phyloP scores from a whole-genome alignment of 352 stramenopile genomes.

The Pythium aquatile region DNA sequence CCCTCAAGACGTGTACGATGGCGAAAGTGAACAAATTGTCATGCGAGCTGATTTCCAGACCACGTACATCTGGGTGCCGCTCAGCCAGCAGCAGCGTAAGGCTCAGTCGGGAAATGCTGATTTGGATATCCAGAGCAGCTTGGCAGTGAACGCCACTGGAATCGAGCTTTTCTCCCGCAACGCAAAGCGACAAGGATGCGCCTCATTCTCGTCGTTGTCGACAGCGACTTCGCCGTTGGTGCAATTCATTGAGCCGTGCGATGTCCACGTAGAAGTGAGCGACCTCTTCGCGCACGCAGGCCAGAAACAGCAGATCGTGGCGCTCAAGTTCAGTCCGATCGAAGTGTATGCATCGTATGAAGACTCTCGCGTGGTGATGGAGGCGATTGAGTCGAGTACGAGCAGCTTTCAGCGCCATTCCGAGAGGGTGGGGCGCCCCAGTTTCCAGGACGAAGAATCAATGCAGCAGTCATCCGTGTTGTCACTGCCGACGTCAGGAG shows the following conservation, averaged over 20 bases:
- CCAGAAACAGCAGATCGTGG: conserved; percentile 73
- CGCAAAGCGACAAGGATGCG: conserved; percentile 60
- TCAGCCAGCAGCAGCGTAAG: neutral
- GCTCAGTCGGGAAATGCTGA: conserved; percentile 24
- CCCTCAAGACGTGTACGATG: conserved; percentile 47
- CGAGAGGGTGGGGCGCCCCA: neutral
- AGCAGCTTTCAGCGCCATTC: conserved; percentile 30
- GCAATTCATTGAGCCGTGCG: conserved; percentile 76
- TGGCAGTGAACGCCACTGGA: conserved; percentile 52
- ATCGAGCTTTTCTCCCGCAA: conserved; percentile 70
- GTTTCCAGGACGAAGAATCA: neutral
- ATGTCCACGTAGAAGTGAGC: conserved; percentile 62
- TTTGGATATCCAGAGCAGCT: conserved; percentile 70
- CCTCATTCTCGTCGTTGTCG: conserved; percentile 23
- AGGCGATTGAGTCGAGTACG: conserved; percentile 46
- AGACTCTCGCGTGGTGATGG: conserved; percentile 53
- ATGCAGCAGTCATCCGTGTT: conserved; percentile 13
- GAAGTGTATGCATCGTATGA: conserved; percentile 82
- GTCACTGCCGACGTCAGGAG: conserved; percentile 4
- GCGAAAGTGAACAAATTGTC: conserved; percentile 41
- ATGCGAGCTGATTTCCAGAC: conserved; percentile 59
- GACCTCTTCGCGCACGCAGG: conserved; percentile 64
- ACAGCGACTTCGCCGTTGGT: conserved; percentile 41
- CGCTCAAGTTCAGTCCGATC: conserved; percentile 69
- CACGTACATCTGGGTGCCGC: conserved; percentile 52